Conservation (phyloP, 352 stramenopile species). For the Phytopythium cucurbitacearum region DNA sequence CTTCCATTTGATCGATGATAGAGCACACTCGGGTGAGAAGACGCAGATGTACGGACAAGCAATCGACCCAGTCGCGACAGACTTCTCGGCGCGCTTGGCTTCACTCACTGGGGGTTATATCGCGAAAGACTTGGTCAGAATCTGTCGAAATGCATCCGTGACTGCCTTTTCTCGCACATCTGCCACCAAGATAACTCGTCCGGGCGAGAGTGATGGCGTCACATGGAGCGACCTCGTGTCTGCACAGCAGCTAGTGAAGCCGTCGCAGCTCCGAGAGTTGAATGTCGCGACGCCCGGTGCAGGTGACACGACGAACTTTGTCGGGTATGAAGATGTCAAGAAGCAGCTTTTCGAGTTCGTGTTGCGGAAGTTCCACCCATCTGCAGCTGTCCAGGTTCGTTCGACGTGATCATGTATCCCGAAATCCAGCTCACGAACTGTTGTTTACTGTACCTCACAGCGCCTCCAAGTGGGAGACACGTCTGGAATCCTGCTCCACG, state of each 20-base stretch:
- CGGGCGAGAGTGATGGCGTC: constrained; percentile 4
- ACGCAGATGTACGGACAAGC: not conserved
- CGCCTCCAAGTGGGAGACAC: constrained; percentile 58
- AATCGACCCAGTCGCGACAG: not conserved
- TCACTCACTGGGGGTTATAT: constrained; percentile 69
- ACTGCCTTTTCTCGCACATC: constrained; percentile 17
- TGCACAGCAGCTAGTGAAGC: constrained; percentile 56
- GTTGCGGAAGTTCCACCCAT: constrained; percentile 60
- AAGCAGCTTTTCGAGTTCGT: constrained; percentile 66
- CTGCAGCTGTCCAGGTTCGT: constrained; percentile 55
- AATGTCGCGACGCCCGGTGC: constrained; percentile 62
- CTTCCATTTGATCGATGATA: constrained; percentile 15
- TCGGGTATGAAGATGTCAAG: constrained; percentile 54
- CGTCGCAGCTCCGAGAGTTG: constrained; percentile 67
- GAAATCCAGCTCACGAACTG: not conserved
- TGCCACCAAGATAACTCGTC: not conserved
- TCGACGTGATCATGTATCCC: not conserved
- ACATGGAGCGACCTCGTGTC: constrained; percentile 41
- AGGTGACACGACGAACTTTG: constrained; percentile 31
- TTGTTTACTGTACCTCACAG: constrained; percentile 20
- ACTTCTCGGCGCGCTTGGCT: constrained; percentile 38
- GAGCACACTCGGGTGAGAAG: not conserved
- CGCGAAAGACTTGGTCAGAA: constrained; percentile 66
- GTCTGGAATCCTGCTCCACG: constrained; percentile 74
- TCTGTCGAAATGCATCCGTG: constrained; percentile 57